Evolutionary conservation across 176 grass and related monocot genomes (phyloP).

Genomic region (Miscanthus lutarioriparius): DNA sequence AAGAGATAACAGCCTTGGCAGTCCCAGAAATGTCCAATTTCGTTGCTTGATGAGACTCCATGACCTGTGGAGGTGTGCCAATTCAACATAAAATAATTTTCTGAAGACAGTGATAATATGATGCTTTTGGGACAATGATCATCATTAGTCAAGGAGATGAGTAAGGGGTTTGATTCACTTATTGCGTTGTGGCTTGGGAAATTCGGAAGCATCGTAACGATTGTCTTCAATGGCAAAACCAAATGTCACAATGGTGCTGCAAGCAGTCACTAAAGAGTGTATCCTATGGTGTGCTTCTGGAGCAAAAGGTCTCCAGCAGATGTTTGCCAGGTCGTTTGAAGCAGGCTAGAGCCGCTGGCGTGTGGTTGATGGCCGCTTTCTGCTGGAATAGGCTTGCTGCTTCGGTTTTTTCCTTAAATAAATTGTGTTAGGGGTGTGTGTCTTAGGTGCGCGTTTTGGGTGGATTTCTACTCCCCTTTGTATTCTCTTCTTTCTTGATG

Average conservation of each 20-base stretch:
- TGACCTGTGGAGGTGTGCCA: constrained; percentile 57
- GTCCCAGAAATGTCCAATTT: constrained; percentile 93
- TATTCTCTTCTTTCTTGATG: background rate
- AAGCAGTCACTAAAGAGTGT: background rate
- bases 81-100: constrained; percentile 24
- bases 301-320: background rate
- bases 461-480: background rate
- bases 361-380: background rate
- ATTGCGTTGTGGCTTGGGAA: background rate
- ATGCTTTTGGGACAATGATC: background rate
- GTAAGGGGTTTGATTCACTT: background rate
- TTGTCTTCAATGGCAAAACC: background rate
- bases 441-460: background rate
- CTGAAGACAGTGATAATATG: background rate
- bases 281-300: background rate
- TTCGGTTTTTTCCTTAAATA: background rate
- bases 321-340: background rate
- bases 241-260: background rate
- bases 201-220: background rate
- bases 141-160: constrained; percentile 19
- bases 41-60: constrained; percentile 90
- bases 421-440: background rate
- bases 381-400: background rate
- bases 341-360: background rate
- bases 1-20: constrained; percentile 88